Conservation (phyloP, 1,284 basidiomycete species). For the Melampsora abietis-canadensis region DNA sequence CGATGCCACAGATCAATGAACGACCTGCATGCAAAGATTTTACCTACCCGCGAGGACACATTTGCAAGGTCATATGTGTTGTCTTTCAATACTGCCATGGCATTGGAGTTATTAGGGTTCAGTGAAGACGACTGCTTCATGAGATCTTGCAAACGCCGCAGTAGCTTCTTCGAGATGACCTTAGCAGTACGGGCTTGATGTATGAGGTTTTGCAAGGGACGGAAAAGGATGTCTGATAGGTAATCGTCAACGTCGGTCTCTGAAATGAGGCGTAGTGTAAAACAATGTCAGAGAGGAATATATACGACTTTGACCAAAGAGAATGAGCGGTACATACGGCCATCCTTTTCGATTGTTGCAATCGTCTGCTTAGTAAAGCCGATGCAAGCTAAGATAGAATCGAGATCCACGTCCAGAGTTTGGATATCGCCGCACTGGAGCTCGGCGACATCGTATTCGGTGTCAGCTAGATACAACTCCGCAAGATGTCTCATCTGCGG, state of each 20-base stretch:
- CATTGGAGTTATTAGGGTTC: constrained; percentile 39
- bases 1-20: not conserved
- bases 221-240: constrained; percentile 69
- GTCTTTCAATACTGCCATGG: constrained; percentile 40
- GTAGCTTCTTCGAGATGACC: constrained; percentile 68
- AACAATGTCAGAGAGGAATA: constrained; percentile 26
- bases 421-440: constrained; percentile 76
- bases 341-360: constrained; percentile 67
- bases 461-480: constrained; percentile 73
- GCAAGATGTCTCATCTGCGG: constrained; percentile 85
- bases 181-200: constrained; percentile 78
- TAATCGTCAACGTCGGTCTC: constrained; percentile 63
- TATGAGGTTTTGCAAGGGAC: constrained; percentile 73
- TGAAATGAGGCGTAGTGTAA: not conserved
- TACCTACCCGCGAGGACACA: constrained; percentile 31
- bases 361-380: constrained; percentile 81
- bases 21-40: not conserved
- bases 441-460: constrained; percentile 80
- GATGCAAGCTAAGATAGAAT: constrained; percentile 83
- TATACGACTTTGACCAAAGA: not conserved
- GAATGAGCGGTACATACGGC: constrained; percentile 58
- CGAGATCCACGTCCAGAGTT: constrained; percentile 80
- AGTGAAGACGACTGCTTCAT: constrained; percentile 60
- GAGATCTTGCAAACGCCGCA: constrained; percentile 75
- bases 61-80: constrained; percentile 40